phyloP scores from a whole-genome alignment of 1,284 basidiomycete genomes.

The Apiotrichum sp. region DNA sequence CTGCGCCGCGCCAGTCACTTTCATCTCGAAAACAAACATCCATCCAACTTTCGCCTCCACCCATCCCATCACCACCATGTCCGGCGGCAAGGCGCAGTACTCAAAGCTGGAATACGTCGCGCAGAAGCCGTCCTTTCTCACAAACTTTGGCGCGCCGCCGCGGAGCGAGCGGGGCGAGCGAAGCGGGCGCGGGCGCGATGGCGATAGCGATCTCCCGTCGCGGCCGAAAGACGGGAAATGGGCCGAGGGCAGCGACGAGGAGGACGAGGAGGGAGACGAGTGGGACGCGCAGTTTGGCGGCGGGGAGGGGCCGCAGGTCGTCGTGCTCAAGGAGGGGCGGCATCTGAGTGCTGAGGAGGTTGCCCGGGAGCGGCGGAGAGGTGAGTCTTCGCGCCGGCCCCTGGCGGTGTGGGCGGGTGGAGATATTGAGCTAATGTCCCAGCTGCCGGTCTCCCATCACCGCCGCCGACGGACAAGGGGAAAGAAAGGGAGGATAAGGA shows the following conservation, averaged over 20 bases:
- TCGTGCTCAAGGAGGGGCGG: constrained; percentile 75
- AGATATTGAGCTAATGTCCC: too few species aligned
- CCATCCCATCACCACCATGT: neutral
- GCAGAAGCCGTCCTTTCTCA: constrained; percentile 36
- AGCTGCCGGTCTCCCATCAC: constrained; percentile 1
- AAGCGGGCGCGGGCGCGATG: constrained; percentile 10
- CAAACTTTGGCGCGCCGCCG: constrained; percentile 31
- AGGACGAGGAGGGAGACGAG: constrained; percentile 58
- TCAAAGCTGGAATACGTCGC: constrained; percentile 35
- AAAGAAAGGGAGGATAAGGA: neutral
- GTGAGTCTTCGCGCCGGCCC: constrained; percentile 48
- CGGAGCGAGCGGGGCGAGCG: neutral
- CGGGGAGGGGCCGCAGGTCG: constrained; percentile 77
- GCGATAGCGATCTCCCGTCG: constrained; percentile 23
- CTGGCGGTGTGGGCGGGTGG: too few species aligned
- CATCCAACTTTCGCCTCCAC: too few species aligned
- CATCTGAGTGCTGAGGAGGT: constrained; percentile 69
- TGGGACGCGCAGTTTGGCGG: constrained; percentile 65
- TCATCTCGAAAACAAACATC: too few species aligned
- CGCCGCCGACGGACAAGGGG: constrained; percentile 1
- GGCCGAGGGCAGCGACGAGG: constrained; percentile 35
- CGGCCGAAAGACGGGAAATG: constrained; percentile 37
- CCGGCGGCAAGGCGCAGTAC: constrained; percentile 18
- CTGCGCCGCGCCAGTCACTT: too few species aligned
- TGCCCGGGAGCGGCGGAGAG: constrained; percentile 67